Evolutionary conservation across 2,329 filamentous ascomycete genomes (phyloP).

Genomic region (Nemania bipapillata): DNA sequence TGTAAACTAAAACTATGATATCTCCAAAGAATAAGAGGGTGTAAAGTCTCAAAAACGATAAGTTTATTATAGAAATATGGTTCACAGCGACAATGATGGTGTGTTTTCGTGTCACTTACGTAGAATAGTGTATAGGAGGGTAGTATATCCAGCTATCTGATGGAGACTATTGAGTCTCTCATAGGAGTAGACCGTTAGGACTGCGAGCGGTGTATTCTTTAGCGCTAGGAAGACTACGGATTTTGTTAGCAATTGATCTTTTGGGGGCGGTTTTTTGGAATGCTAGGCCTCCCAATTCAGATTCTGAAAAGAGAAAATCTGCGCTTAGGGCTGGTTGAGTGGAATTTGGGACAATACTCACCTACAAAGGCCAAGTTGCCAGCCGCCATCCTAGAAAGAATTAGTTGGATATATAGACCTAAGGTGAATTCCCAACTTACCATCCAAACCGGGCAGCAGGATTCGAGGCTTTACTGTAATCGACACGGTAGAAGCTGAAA

Average conservation of each 20-base stretch:
- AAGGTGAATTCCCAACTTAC: slow-evolving; percentile 37
- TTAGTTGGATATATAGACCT: slow-evolving; percentile 28
- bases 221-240: slow-evolving; percentile 60
- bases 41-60: not conserved
- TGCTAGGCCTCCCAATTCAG: not conserved
- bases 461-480: slow-evolving; percentile 44
- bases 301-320: not conserved
- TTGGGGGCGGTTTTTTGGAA: not conserved
- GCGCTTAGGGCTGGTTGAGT: no score
- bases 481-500: slow-evolving; percentile 50
- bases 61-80: not conserved
- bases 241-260: not conserved
- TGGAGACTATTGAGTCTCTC: slow-evolving; percentile 62
- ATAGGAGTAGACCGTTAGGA: slow-evolving; percentile 58
- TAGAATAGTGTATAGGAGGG: slow-evolving; percentile 52
- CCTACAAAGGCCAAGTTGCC: slow-evolving; percentile 54
- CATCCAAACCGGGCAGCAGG: slow-evolving; percentile 51
- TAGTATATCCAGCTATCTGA: slow-evolving; percentile 58
- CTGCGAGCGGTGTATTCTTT: slow-evolving; percentile 61
- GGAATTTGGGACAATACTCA: slow-evolving; percentile 14
- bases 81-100: not conserved
- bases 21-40: not conserved
- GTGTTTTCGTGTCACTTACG: slow-evolving; percentile 39
- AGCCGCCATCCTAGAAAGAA: slow-evolving; percentile 56
- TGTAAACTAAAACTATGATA: not conserved